These are phyloP conservation scores for Claviceps cyperi DNA, from an alignment of 2,329 filamentous ascomycete species.

Conservation along the genomic window DNA sequence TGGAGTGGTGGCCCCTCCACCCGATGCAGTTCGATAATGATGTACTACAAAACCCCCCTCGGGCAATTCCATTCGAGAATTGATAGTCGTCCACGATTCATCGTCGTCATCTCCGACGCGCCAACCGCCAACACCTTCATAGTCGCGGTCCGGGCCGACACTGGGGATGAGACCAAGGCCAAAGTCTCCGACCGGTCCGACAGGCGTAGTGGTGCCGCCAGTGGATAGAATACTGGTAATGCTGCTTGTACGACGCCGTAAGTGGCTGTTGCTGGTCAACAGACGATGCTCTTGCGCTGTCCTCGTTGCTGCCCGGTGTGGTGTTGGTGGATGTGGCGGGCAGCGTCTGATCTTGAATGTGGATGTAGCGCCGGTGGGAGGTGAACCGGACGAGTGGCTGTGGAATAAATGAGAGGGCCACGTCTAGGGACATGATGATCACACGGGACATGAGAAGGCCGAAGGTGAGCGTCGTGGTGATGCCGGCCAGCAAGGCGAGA, in stretches of 20 bases:
- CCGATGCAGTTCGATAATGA: conserved; percentile 28
- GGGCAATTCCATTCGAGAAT: conserved; percentile 35
- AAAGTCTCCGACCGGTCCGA: conserved; percentile 21
- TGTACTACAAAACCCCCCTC: conserved; percentile 26
- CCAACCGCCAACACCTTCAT: conserved; percentile 46
- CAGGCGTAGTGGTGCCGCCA: conserved; percentile 18
- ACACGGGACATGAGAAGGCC: conserved; percentile 46
- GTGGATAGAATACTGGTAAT: conserved; percentile 17
- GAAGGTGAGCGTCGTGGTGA: conserved; percentile 49
- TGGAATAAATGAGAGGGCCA: conserved; percentile 42
- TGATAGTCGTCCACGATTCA: conserved; percentile 36
- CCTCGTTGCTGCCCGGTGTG: conserved; percentile 8
- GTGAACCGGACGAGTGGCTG: conserved; percentile 34
- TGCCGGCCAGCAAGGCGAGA: conserved; percentile 44
- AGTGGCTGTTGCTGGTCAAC: conserved; percentile 7
- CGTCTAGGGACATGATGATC: conserved; percentile 47
- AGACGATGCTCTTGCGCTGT: conserved; percentile 7
- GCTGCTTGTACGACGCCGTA: conserved; percentile 21
- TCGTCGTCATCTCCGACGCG: conserved; percentile 31
- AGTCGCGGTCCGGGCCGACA: conserved; percentile 39
- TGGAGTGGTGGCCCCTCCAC: conserved; percentile 22
- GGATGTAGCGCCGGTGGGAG: conserved; percentile 14
- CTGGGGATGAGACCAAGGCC: conserved; percentile 29
- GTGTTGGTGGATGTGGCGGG: conserved; percentile 9
- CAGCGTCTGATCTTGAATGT: not conserved